Conservation (phyloP, 2,329 filamentous ascomycete genomes). For the Microcera coccophila region DNA sequence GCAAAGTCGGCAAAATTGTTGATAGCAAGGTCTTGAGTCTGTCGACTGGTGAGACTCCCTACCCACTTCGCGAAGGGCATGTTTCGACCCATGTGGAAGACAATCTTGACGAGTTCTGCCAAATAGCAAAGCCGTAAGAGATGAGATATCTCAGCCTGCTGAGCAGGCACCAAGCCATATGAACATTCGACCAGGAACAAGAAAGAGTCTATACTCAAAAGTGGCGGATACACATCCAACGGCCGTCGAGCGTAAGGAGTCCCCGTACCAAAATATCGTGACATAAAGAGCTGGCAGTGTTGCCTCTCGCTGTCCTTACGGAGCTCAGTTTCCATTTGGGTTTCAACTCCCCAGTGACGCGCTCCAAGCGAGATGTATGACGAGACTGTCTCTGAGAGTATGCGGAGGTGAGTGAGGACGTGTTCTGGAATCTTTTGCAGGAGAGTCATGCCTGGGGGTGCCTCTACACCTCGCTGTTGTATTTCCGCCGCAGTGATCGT, state of each 20-base stretch:
- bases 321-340: conserved; percentile 64
- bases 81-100: conserved; percentile 56
- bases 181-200: conserved; percentile 77
- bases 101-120: conserved; percentile 82
- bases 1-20: conserved; percentile 56
- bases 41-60: conserved; percentile 40
- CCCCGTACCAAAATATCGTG: conserved; percentile 46
- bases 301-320: conserved; percentile 65
- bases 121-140: conserved; percentile 83
- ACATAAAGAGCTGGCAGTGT: conserved; percentile 70
- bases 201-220: conserved; percentile 69
- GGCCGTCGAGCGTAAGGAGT: conserved; percentile 39
- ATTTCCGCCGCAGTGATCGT: conserved; percentile 89
- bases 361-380: conserved; percentile 79
- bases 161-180: conserved; percentile 63
- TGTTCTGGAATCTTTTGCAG: conserved; percentile 82
- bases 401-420: conserved; percentile 77
- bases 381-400: conserved; percentile 81
- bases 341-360: conserved; percentile 57
- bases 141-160: conserved; percentile 71
- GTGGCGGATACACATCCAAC: conserved; percentile 48
- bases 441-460: conserved; percentile 68
- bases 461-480: conserved; percentile 79
- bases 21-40: conserved; percentile 44
- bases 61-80: conserved; percentile 50